Evolutionary conservation across 345 rosid genomes (phyloP).

Genomic region (Salix arbutifolia): DNA sequence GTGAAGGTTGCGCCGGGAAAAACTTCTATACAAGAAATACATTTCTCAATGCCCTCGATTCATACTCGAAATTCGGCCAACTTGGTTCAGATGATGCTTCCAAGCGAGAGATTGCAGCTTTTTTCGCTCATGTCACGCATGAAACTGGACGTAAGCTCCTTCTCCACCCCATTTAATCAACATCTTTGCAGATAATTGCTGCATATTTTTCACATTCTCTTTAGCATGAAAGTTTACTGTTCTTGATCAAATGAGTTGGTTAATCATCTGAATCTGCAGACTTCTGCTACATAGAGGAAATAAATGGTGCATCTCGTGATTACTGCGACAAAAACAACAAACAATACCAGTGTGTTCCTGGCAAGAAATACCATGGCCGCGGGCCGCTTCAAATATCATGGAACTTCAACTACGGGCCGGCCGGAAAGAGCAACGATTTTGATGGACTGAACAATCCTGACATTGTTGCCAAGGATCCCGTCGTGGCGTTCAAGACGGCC

Average conservation of each 20-base stretch:
- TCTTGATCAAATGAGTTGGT: too few relatives aligned
- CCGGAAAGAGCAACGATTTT: constrained; percentile 43
- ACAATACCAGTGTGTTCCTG: constrained; percentile 49
- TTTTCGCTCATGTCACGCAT: constrained; percentile 48
- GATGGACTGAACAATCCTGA: constrained; percentile 60
- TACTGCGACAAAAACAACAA: constrained; percentile 43
- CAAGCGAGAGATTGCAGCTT: constrained; percentile 48
- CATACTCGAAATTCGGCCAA: constrained; percentile 33
- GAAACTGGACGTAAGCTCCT: constrained; percentile 43
- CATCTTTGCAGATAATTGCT: too few relatives aligned
- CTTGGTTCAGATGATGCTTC: constrained; percentile 33
- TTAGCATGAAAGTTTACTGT: too few relatives aligned
- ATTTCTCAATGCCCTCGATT: constrained; percentile 26
- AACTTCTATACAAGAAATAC: constrained; percentile 36
- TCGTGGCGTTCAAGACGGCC: constrained; percentile 56
- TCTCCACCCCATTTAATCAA: too few relatives aligned
- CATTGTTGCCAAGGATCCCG: constrained; percentile 49
- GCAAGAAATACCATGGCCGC: constrained; percentile 54
- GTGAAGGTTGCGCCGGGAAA: constrained; percentile 30
- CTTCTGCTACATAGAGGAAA: constrained; percentile 58
- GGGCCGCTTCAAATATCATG: constrained; percentile 67
- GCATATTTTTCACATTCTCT: too few relatives aligned
- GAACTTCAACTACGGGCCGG: constrained; percentile 65
- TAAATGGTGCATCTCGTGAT: constrained; percentile 35
- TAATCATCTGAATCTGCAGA: constrained; percentile 21